phyloP scores from a whole-genome alignment of 2,329 filamentous ascomycete species.

The Apiospora rasikravindrae region DNA sequence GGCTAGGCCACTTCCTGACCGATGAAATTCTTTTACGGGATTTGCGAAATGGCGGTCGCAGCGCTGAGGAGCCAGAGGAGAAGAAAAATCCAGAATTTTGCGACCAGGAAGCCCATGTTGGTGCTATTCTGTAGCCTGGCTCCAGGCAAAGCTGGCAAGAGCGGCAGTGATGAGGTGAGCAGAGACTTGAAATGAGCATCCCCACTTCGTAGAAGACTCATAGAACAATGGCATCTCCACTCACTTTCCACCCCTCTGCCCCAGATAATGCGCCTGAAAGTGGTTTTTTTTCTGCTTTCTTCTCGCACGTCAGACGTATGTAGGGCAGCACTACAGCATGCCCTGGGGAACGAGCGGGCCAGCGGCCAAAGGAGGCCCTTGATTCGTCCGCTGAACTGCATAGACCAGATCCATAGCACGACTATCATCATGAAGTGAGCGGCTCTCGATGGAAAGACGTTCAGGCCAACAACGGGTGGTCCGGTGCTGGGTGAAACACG shows the following conservation, averaged over 20 bases:
- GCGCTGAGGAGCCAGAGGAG: background rate
- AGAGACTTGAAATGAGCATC: slow-evolving; percentile 21
- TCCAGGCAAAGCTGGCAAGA: slow-evolving; percentile 15
- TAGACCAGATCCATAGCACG: slow-evolving; percentile 8
- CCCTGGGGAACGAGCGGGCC: slow-evolving; percentile 13
- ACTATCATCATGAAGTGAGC: slow-evolving; percentile 14
- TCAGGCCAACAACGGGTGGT: slow-evolving; percentile 12
- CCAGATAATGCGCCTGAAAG: slow-evolving; percentile 16
- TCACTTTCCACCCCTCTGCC: slow-evolving; percentile 15
- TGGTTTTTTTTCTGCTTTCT: slow-evolving; percentile 12
- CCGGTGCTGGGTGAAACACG: slow-evolving; percentile 10
- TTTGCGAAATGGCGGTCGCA: slow-evolving; percentile 12
- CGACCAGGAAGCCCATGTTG: slow-evolving; percentile 14
- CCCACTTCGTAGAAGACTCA: slow-evolving; percentile 31
- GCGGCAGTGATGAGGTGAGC: slow-evolving; percentile 12
- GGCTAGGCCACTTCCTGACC: slow-evolving; percentile 10
- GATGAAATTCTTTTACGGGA: slow-evolving; percentile 3
- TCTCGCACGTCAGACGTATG: slow-evolving; percentile 14
- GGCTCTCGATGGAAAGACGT: slow-evolving; percentile 14
- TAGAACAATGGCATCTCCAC: slow-evolving; percentile 26
- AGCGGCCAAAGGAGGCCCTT: background rate
- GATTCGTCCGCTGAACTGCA: background rate
- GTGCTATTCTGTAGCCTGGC: slow-evolving; percentile 13
- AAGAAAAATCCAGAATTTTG: slow-evolving; percentile 4
- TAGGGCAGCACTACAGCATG: slow-evolving; percentile 16